A percentile compares a stretch with the other conserved stretches of the same genome.
Conservation (phyloP, 108 stramenopile genomes). For the Nitzschia inconspicua region DNA sequence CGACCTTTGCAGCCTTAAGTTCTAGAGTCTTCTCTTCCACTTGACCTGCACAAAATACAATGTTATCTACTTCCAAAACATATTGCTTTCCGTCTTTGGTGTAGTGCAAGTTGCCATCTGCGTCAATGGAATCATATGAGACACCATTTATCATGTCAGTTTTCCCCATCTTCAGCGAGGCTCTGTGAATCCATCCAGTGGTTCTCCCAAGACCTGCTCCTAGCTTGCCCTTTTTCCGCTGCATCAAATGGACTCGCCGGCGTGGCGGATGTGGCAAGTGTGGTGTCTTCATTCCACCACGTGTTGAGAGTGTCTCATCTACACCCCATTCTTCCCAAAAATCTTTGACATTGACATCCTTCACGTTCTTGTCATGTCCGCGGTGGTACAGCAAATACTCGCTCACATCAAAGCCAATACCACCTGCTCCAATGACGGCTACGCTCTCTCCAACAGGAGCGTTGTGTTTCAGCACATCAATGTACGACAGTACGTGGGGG, state of each 20-base stretch:
- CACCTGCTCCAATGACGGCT: conserved; percentile 96
- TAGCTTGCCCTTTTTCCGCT: conserved; percentile 91
- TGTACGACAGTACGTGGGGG: conserved; percentile 86
- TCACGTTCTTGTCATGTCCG: conserved; percentile 40
- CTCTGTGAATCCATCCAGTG: conserved; percentile 98
- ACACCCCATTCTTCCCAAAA: conserved; percentile 95
- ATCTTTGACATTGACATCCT: conserved; percentile 57
- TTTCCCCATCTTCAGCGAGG: conserved; percentile 72
- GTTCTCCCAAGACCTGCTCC: conserved; percentile 91
- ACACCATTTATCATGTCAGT: conserved; percentile 87
- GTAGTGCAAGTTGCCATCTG: conserved; percentile 88
- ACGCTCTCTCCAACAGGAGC: conserved; percentile 84
- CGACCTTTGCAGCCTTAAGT: conserved; percentile 27
- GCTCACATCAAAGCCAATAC: conserved; percentile 97
- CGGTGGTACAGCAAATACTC: conserved; percentile 87
- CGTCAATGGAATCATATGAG: conserved; percentile 87
- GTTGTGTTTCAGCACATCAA: conserved; percentile 85
- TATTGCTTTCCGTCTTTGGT: conserved; percentile 32
- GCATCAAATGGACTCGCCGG: conserved; percentile 83
- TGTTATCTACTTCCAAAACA: conserved; percentile 89
- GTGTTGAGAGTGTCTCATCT: conserved; percentile 53
- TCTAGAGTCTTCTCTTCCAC: conserved; percentile 43
- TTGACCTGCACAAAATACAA: conserved; percentile 96
- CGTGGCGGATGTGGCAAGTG: conserved; percentile 16
- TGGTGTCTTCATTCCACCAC: conserved; percentile 55